Percentiles rank a stretch among this genome's conserved stretches.
Conservation (phyloP, 2,329 filamentous ascomycete genomes). For the Claviceps cyperi region DNA sequence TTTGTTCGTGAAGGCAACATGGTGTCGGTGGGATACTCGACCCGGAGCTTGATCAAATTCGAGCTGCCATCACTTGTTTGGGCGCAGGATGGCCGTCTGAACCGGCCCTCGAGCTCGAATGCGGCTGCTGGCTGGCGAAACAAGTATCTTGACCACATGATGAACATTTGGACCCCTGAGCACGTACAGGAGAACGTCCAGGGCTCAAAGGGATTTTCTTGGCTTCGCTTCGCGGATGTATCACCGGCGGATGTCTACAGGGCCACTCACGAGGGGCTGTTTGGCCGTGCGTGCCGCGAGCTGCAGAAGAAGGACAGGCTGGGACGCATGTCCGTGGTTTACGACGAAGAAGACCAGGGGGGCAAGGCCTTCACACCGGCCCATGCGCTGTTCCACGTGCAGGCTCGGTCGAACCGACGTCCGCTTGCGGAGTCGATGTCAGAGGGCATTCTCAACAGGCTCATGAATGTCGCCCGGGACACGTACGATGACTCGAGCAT, state of each 20-base stretch:
- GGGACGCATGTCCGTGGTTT: conserved; percentile 51
- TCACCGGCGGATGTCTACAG: conserved; percentile 60
- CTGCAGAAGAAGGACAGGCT: conserved; percentile 42
- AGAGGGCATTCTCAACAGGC: conserved; percentile 56
- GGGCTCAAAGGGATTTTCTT: conserved; percentile 62
- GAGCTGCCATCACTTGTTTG: conserved; percentile 70
- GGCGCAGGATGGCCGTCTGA: conserved; percentile 61
- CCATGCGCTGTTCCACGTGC: conserved; percentile 72
- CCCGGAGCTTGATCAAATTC: conserved; percentile 75
- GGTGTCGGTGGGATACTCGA: conserved; percentile 74
- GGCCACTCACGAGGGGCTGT: conserved; percentile 54
- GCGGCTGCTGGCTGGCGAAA: conserved; percentile 62
- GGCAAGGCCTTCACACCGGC: conserved; percentile 50
- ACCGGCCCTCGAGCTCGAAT: conserved; percentile 62
- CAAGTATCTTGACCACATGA: conserved; percentile 62
- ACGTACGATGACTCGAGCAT: conserved; percentile 58
- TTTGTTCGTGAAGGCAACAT: conserved; percentile 80
- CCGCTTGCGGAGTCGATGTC: conserved; percentile 54
- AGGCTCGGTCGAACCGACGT: conserved; percentile 50
- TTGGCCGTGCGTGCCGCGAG: conserved; percentile 57
- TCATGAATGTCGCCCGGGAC: conserved; percentile 64
- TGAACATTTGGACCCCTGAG: conserved; percentile 83
- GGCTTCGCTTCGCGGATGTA: conserved; percentile 72
- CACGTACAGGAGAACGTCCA: conserved; percentile 53
- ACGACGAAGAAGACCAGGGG: conserved; percentile 47